Evolutionary conservation across 805 yeast genomes (phyloP).

Genomic region (Debaryomyces hansenii): DNA sequence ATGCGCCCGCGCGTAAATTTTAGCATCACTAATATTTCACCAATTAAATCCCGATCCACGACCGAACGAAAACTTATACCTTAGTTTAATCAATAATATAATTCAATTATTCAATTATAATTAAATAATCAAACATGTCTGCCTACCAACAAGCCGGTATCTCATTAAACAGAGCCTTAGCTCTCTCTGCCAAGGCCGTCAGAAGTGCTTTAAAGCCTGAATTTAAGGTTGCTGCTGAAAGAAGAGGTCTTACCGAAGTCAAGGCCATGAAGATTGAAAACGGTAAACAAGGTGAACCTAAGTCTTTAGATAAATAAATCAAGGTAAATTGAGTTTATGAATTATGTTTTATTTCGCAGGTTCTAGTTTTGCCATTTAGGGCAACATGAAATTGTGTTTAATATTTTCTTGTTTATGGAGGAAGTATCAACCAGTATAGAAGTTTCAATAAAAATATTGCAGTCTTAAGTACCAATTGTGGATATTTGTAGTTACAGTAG

Average conservation of each 20-base stretch:
- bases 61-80: neutral
- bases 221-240: constrained; percentile 66
- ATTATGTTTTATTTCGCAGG: too few relatives aligned
- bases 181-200: constrained; percentile 86
- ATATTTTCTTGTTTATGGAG: neutral
- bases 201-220: constrained; percentile 90
- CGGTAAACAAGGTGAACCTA: constrained; percentile 53
- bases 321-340: neutral
- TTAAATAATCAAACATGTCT: constrained; percentile 29
- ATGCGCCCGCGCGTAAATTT: constrained; percentile 1
- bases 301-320: constrained; percentile 33
- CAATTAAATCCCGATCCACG: constrained; percentile 5
- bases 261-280: constrained; percentile 68
- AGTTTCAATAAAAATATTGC: neutral
- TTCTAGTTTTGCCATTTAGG: too few relatives aligned
- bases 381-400: too few relatives aligned
- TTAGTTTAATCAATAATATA: neutral
- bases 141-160: constrained; percentile 52
- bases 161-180: constrained; percentile 79
- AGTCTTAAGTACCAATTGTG: neutral
- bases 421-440: neutral
- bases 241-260: constrained; percentile 74
- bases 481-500: too few relatives aligned
- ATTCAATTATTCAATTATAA: neutral
- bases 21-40: constrained; percentile 1